Percentiles rank a stretch among this genome's conserved stretches.
Evolutionary conservation across 1,284 basidiomycete genomes (phyloP).

Genomic region (Trichosporon asahii): DNA sequence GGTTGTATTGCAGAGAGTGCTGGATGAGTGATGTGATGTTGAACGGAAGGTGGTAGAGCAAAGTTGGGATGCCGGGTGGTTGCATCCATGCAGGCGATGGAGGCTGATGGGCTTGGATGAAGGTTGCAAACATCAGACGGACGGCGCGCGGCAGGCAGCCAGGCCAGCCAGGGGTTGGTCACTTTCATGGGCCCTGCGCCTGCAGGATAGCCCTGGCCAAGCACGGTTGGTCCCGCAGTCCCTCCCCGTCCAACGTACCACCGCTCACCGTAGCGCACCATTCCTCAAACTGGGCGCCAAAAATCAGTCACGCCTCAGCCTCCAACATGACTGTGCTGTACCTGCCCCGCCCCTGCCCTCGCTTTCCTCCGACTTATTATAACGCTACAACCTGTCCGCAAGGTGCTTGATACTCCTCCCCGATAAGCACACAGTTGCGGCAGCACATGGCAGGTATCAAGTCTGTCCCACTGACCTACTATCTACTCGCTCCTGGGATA

Average conservation of each 20-base stretch:
- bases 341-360: background rate
- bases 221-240: constrained; percentile 1
- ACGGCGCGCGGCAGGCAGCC: background rate
- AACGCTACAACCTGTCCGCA: no score
- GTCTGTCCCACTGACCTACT: no score
- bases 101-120: background rate
- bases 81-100: background rate
- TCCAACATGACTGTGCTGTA: background rate
- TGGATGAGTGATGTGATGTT: background rate
- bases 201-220: background rate
- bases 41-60: background rate
- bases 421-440: no score
- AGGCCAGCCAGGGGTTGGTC: background rate
- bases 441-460: no score
- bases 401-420: no score
- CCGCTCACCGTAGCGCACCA: background rate
- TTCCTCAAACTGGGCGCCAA: background rate
- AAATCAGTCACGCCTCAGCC: constrained; percentile 13
- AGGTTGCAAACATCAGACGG: background rate
- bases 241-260: background rate
- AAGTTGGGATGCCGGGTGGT: background rate
- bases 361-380: no score
- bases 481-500: no score
- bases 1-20: background rate
- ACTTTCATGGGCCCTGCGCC: background rate